These are phyloP conservation scores for Hemileia vastatrix DNA, from an alignment of 1,284 basidiomycete genomes.

Conservation along the genomic window DNA sequence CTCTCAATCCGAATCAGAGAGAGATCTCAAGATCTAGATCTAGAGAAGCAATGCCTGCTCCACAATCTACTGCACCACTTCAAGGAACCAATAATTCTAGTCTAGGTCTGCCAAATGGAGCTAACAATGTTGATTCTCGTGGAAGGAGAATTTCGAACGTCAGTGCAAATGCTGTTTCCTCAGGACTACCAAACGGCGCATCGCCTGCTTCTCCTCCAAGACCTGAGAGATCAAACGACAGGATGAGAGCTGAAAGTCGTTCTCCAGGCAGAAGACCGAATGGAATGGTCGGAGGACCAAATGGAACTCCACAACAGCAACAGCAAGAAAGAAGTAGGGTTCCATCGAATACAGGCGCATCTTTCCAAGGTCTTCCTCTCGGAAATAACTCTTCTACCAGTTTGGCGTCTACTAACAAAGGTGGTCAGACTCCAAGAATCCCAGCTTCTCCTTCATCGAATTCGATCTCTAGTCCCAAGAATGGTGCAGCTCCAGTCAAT, in stretches of 20 bases:
- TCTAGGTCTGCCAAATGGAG: neutral
- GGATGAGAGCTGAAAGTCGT: neutral
- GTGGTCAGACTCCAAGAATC: too few species aligned
- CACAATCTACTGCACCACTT: neutral
- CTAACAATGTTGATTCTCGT: neutral
- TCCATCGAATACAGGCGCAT: too few species aligned
- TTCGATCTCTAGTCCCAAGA: too few species aligned
- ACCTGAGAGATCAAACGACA: neutral
- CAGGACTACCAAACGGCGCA: neutral
- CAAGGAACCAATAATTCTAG: neutral
- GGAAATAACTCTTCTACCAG: too few species aligned
- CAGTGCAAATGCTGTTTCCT: neutral
- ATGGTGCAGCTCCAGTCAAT: neutral
- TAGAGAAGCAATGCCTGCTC: neutral
- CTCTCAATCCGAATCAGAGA: neutral
- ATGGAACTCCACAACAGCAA: neutral
- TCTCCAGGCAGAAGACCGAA: neutral
- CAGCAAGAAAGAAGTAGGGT: neutral
- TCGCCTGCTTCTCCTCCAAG: neutral
- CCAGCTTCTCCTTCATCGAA: too few species aligned
- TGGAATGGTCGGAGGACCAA: neutral
- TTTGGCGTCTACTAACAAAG: too few species aligned
- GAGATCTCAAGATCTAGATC: neutral
- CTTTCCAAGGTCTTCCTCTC: too few species aligned
- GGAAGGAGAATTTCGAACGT: neutral